Conservation (phyloP, 257 asterid species). For the Anisodus acutangulus region DNA sequence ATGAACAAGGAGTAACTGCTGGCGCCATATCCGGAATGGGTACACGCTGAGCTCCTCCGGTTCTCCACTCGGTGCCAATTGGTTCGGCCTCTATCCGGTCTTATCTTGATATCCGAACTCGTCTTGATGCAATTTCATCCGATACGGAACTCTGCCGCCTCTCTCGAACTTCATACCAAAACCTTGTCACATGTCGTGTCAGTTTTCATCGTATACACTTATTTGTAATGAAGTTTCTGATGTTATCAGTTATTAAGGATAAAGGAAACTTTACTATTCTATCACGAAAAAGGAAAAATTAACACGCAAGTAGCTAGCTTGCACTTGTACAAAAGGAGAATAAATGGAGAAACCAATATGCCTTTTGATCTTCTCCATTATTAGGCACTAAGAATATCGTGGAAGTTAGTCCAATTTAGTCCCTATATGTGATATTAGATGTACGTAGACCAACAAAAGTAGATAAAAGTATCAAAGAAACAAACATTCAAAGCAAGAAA, state of each 20-base stretch:
- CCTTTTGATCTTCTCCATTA: neutral
- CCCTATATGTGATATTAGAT: neutral
- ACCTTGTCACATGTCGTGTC: no score
- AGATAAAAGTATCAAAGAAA: neutral
- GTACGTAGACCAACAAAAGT: neutral
- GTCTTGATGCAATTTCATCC: no score
- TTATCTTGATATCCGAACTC: no score
- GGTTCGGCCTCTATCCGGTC: no score
- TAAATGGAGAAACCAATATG: neutral
- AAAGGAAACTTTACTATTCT: neutral
- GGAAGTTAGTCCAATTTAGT: conserved; percentile 27
- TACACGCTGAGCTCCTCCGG: no score
- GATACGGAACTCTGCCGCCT: no score
- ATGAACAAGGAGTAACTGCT: no score
- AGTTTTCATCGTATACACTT: no score
- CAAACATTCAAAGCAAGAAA: conserved; percentile 12
- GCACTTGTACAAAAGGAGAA: neutral
- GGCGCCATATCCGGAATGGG: no score
- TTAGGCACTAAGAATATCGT: conserved; percentile 20
- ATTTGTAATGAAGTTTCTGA: neutral
- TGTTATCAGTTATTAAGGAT: neutral
- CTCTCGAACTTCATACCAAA: no score
- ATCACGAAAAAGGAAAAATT: neutral
- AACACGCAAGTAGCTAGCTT: neutral
- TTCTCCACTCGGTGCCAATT: no score